Evolutionary conservation across 2,329 filamentous ascomycete species (phyloP).

Genomic region (Colletotrichum zoysiae): DNA sequence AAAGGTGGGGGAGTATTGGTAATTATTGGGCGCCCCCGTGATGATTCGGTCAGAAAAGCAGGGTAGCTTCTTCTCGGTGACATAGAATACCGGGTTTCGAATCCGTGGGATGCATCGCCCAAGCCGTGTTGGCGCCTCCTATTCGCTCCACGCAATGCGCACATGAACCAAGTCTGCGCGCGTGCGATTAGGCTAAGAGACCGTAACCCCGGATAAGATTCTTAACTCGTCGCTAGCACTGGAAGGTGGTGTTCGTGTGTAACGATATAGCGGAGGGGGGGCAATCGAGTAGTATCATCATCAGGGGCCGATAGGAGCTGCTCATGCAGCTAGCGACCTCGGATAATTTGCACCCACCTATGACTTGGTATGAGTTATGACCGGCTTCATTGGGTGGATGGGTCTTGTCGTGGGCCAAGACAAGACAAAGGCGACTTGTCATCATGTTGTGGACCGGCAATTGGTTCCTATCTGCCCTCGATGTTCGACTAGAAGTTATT

Average conservation of each 20-base stretch:
- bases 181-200: no score
- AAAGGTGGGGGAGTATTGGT: constrained; percentile 2
- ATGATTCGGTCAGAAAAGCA: not conserved
- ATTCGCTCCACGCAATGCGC: not conserved
- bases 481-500: not conserved
- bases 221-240: not conserved
- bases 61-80: no score
- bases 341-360: constrained; percentile 9
- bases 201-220: no score
- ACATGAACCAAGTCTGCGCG: no score
- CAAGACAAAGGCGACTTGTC: no score
- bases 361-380: constrained; percentile 2
- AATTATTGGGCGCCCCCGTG: not conserved
- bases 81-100: not conserved
- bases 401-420: no score
- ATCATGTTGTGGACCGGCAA: not conserved
- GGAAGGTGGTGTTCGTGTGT: not conserved
- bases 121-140: not conserved
- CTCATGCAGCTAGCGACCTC: constrained; percentile 14
- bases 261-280: not conserved
- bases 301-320: constrained; percentile 9
- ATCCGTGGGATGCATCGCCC: not conserved
- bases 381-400: not conserved
- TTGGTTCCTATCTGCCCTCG: not conserved
- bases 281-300: not conserved